phyloP scores from a whole-genome alignment of 352 stramenopile species.

The Phytophthora sansomeana region DNA sequence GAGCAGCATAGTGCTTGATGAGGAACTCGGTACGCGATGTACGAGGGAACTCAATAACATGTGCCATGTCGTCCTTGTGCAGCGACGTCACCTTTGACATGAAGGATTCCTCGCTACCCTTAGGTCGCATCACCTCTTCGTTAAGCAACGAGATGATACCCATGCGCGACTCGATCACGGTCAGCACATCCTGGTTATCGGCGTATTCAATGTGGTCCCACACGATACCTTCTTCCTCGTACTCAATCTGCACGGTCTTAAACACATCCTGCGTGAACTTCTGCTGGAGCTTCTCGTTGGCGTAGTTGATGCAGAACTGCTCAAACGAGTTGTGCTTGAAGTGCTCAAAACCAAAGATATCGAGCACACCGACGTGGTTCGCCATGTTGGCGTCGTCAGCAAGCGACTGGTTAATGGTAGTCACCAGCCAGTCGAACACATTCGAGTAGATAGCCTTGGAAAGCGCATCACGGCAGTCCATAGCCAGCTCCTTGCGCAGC shows the following conservation, averaged over 20 bases:
- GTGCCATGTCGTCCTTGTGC: conserved; percentile 86
- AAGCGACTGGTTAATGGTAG: conserved; percentile 92
- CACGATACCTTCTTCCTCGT: conserved; percentile 94
- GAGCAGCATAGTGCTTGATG: conserved; percentile 95
- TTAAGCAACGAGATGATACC: conserved; percentile 92
- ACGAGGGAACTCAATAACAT: conserved; percentile 86
- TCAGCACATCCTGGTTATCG: conserved; percentile 91
- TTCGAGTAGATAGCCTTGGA: conserved; percentile 97
- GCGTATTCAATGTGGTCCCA: conserved; percentile 93
- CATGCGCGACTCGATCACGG: conserved; percentile 88
- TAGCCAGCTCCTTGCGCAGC: conserved; percentile 88
- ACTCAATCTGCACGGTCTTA: conserved; percentile 95
- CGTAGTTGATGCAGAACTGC: conserved; percentile 95
- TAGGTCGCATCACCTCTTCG: conserved; percentile 90
- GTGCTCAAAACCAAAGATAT: conserved; percentile 99
- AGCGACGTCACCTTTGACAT: conserved; percentile 86
- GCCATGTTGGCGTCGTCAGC: conserved; percentile 80
- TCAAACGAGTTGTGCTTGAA: conserved; percentile 97
- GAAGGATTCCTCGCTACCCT: conserved; percentile 87
- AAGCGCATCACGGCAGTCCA: conserved; percentile 94
- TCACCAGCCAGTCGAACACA: conserved; percentile 97
- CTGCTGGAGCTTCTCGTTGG: conserved; percentile 94
- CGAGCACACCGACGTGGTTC: conserved; percentile 95
- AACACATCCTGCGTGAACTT: conserved; percentile 93
- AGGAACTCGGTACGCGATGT: conserved; percentile 92